These are phyloP conservation scores for Spizellomyces sp. DNA, from an alignment of 192 early-diverging fungal genomes.

Conservation along the genomic window DNA sequence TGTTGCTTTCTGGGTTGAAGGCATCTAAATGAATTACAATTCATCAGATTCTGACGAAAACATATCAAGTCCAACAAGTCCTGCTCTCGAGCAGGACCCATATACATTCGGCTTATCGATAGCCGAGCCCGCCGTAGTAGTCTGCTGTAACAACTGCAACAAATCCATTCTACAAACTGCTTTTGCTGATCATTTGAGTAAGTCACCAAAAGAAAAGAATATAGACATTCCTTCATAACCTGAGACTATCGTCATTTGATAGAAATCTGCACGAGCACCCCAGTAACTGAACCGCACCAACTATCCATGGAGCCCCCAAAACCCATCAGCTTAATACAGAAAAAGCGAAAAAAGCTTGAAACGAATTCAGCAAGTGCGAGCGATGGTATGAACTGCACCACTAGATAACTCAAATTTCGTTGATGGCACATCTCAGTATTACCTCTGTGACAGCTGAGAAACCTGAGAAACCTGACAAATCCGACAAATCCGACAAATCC, in stretches of 20 bases:
- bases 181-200: conserved; percentile 67
- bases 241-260: no score
- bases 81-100: background rate
- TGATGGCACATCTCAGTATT: conserved; percentile 66
- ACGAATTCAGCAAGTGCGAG: no score
- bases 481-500: conserved; percentile 47
- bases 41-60: background rate
- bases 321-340: no score
- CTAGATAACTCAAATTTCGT: conserved; percentile 43
- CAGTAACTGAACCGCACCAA: no score
- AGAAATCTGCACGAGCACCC: no score
- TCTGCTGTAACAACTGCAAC: conserved; percentile 67
- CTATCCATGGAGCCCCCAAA: no score
- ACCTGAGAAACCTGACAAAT: conserved; percentile 49
- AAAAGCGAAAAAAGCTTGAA: no score
- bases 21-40: no score
- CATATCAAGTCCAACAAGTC: background rate
- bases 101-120: conserved; percentile 44
- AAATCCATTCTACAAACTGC: conserved; percentile 65
- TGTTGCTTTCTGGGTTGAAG: background rate
- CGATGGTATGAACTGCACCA: no score
- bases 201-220: conserved; percentile 5
- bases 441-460: conserved; percentile 8
- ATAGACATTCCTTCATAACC: no score
- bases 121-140: conserved; percentile 63